Evolutionary conservation across 2,329 filamentous ascomycete species (phyloP), one percentile per base, ranked within the genome.

Genomic region (Ophiostoma pallidulum): DNA sequence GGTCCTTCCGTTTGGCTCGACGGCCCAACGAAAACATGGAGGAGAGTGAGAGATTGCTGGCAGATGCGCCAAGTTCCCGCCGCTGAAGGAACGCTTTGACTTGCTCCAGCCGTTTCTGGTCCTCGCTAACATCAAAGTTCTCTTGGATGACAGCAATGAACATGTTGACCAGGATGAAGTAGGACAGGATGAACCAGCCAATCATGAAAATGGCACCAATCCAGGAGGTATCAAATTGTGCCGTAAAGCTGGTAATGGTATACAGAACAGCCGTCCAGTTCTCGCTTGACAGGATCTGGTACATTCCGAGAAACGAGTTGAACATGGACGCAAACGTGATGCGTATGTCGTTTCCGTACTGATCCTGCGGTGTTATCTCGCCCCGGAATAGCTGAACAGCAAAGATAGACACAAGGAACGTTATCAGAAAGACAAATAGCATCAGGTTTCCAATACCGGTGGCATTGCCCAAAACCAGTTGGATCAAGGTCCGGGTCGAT

Each of bases 121-220:
- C 94, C 63, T 98, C 92, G 4, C 90, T 94, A 22, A 98, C 89
- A 66, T 98, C 92, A 62, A 98, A 98, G 60, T 95, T 98, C 62
- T 98, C 92, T 64, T 98, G 92, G 55, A 98, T 98, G 68, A 98
- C 92, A 73, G 92, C 92, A 86, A 98, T 97, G 72, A 98, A 98
- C 92, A 98, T 98, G 62, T 97, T 98, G 69, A 98, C 70, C 52
- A 97, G 78, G 67, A 98, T 94, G 62, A 97, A 91, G 64, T 94
- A 96, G 6, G 89, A 77, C 37, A 98, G 75, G 49, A 95, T 92
- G 65, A 95, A 97, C 92, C 92, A 98, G 56, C 90, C 76, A 53
- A 96, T 87, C 56, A 95, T 75, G 58, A 98, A 96, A 1, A 86
- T 74, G 8, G 91, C 89, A 9, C 86, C 89, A 48, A 97, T 89